A percentile compares a stretch with the other conserved stretches of the same genome.
Conservation (phyloP, 2,329 filamentous ascomycete species). For the Lasiodiplodia hormozganensis region DNA sequence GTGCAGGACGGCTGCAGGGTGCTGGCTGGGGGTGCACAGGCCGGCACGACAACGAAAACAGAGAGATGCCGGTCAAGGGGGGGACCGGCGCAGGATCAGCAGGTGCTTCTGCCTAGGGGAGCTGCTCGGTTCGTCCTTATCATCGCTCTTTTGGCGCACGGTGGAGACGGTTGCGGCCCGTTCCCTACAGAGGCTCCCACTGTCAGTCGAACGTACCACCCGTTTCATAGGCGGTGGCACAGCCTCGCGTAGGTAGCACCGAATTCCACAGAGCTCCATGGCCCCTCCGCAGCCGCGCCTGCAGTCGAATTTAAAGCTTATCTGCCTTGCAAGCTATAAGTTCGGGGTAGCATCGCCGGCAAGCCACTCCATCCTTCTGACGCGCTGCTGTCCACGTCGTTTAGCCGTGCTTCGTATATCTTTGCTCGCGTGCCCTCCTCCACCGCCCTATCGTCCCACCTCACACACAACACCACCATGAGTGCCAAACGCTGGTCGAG, state of each 20-base stretch:
- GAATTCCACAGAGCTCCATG: slow-evolving; percentile 10
- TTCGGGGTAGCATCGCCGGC: neutral
- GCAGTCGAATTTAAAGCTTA: slow-evolving; percentile 5
- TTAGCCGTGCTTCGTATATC: slow-evolving; percentile 8
- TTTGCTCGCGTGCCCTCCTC: neutral
- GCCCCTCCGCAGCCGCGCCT: slow-evolving; percentile 7
- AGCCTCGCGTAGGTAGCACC: slow-evolving; percentile 16
- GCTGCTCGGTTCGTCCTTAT: slow-evolving; percentile 1
- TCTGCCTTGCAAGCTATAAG: neutral
- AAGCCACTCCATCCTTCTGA: slow-evolving; percentile 18
- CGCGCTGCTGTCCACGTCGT: neutral
- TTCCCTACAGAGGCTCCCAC: neutral
- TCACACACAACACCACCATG: slow-evolving; percentile 10
- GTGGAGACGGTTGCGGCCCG: slow-evolving; percentile 16
- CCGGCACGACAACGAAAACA: neutral
- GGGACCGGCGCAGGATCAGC: neutral
- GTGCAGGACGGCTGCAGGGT: slow-evolving; percentile 17
- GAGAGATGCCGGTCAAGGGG: neutral
- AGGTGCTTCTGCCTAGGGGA: neutral
- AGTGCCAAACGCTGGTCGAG: slow-evolving; percentile 25
- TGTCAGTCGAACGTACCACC: slow-evolving; percentile 1
- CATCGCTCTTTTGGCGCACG: neutral
- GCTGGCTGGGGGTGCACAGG: neutral
- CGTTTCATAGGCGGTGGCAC: slow-evolving; percentile 20
- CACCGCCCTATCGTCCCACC: neutral